phyloP scores from a whole-genome alignment of 345 rosid species.

The Angophora floribunda region DNA sequence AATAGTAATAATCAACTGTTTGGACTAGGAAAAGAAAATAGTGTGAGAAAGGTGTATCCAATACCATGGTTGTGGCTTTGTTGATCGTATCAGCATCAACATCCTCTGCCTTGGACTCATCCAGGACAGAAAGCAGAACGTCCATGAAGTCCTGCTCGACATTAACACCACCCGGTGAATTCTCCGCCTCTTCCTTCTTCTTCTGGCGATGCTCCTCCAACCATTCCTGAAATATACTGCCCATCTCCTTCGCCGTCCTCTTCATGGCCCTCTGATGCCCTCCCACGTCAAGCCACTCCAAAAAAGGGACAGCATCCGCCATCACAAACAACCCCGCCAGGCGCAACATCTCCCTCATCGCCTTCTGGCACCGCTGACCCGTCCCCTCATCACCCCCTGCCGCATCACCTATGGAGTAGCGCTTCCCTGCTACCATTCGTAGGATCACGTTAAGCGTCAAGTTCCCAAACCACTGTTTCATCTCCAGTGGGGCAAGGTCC shows the following conservation, averaged over 20 bases:
- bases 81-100: constrained; percentile 10
- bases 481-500: constrained; percentile 6
- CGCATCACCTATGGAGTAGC: neutral
- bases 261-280: constrained; percentile 22
- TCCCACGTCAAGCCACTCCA: constrained; percentile 19
- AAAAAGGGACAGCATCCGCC: constrained; percentile 19
- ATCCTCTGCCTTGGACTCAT: neutral
- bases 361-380: neutral
- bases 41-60: neutral
- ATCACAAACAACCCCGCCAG: constrained; percentile 12
- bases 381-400: neutral
- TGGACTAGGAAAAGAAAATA: neutral
- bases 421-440: constrained; percentile 7
- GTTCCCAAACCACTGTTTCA: constrained; percentile 23
- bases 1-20: neutral
- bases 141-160: constrained; percentile 18
- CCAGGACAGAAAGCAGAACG: constrained; percentile 12
- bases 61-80: constrained; percentile 26
- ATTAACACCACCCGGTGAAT: neutral
- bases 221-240: constrained; percentile 6
- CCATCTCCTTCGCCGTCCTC: constrained; percentile 12
- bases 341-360: neutral
- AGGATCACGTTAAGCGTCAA: constrained; percentile 13
- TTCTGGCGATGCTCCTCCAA: constrained; percentile 12
- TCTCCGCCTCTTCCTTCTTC: neutral